Conservation (phyloP, 345 rosid species). For the Rubroshorea leprosula region DNA sequence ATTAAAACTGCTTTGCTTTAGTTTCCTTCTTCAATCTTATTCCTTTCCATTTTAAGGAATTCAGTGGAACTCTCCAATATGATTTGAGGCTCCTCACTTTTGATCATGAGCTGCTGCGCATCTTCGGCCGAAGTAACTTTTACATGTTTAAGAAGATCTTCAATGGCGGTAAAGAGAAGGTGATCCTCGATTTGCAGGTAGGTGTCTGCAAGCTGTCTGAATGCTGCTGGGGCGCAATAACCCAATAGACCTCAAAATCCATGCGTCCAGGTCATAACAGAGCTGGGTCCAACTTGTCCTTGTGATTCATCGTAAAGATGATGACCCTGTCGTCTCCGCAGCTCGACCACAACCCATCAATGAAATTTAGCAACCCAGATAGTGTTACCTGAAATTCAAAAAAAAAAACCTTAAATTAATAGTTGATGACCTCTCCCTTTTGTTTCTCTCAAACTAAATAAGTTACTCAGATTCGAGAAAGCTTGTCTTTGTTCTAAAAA, state of each 20-base stretch:
- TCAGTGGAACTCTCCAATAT: slow-evolving; percentile 22
- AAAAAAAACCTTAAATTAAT: not conserved
- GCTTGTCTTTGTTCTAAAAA: too few relatives aligned
- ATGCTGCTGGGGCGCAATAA: slow-evolving; percentile 10
- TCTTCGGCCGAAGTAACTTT: slow-evolving; percentile 18
- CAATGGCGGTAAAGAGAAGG: not conserved
- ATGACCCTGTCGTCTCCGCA: slow-evolving; percentile 25
- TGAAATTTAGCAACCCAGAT: slow-evolving; percentile 23
- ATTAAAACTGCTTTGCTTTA: too few relatives aligned
- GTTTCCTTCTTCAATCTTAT: slow-evolving; percentile 9
- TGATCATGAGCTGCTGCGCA: slow-evolving; percentile 41
- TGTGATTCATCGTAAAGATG: slow-evolving; percentile 21
- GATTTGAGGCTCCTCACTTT: slow-evolving; percentile 18
- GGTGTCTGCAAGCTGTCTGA: slow-evolving; percentile 6
- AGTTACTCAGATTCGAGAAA: too few relatives aligned
- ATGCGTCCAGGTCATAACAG: slow-evolving; percentile 18
- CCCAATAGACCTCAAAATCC: slow-evolving; percentile 21
- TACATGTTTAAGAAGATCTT: slow-evolving; percentile 3
- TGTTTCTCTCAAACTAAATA: too few relatives aligned
- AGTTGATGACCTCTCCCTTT: too few relatives aligned
- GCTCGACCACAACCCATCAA: slow-evolving; percentile 27
- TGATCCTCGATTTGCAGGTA: slow-evolving; percentile 17
- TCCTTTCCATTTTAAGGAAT: slow-evolving; percentile 25
- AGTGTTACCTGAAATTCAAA: slow-evolving; percentile 17
- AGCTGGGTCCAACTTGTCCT: slow-evolving; percentile 20